Base-by-base conservation (phyloP, 1,284 basidiomycete species). In the Pseudozyma sp. region DNA sequence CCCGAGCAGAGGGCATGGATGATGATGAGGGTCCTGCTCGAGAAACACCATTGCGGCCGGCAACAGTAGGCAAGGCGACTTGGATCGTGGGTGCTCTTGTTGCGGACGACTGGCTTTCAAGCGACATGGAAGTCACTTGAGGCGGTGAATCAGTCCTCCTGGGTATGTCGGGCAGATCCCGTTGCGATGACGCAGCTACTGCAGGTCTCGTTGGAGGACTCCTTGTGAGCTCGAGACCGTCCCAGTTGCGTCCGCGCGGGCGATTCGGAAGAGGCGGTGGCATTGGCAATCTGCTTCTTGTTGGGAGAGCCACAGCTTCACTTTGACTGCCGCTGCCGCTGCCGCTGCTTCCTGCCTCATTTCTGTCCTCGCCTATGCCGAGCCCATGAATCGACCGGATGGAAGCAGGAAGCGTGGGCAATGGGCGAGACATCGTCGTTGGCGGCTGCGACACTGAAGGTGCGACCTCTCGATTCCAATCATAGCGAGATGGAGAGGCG, bases 261-360 rank as follows among this genome's bases (percentile, higher is more conserved):
- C 72, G 48, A 7, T 31, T 34, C 11, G 72, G 72, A 43, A 75
- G 49, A 14, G 62, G 59, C 3, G 72, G 72, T 6, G 72, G 67
- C 31, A 51, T 16, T 5, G 70, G 70, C 50, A 66, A 35, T 42
- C 52, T 31, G 19, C 57, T 49, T 14, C 52, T 12, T 9, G 40
- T 5, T 7, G 19, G 19, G 16, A n/a, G 35, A 40, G 42, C 44
- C 34, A 10, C 34, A 16, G 48, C 31, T 13, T 13, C 40, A 42
- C 49, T 31, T 31, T 31, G 25, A 51, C 4, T 38, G n/a, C 18
- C 49, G n/a, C 48, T 12, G 3, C 21, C 19, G 12, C 34, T 49
- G 11, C 21, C 40, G 18, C 36, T 44, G 1, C 25, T 31, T 31
- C n/a, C 48, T 6, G n/a, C 40, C 25, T 35, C 49, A 0, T 42